Evolutionary conservation across 495 filamentous ascomycete species (phyloP).

Genomic region (Tetracladium setigerum): DNA sequence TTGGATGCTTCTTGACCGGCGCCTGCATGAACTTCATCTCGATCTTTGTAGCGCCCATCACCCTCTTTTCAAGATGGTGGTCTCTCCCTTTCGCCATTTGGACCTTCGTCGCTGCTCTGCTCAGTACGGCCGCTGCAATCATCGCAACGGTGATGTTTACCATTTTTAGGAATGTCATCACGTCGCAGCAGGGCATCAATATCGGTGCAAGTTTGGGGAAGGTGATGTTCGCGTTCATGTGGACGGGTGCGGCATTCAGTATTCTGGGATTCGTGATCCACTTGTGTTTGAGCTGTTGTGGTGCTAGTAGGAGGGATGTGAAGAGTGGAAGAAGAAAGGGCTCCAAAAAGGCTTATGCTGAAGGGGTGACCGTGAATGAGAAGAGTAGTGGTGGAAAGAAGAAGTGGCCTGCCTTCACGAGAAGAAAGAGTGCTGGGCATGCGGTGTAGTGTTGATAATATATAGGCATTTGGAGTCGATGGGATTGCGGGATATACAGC

Average conservation of each 20-base stretch:
- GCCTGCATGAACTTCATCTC: constrained; percentile 59
- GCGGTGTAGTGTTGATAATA: background rate
- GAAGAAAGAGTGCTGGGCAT: constrained; percentile 10
- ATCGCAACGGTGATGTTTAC: constrained; percentile 76
- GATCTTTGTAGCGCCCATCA: constrained; percentile 49
- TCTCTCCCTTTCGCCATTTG: constrained; percentile 30
- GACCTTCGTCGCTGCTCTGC: constrained; percentile 49
- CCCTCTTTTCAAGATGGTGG: constrained; percentile 47
- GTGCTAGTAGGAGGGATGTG: constrained; percentile 51
- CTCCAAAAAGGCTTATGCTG: constrained; percentile 28
- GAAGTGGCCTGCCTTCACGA: constrained; percentile 6
- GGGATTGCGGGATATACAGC: too few species aligned
- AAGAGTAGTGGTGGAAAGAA: constrained; percentile 2
- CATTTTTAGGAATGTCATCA: constrained; percentile 68
- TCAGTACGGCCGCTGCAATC: constrained; percentile 60
- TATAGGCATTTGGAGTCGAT: background rate
- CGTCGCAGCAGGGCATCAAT: constrained; percentile 56
- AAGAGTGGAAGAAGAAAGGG: constrained; percentile 41
- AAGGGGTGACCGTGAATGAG: constrained; percentile 11
- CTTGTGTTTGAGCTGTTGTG: constrained; percentile 66
- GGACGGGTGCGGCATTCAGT: constrained; percentile 63
- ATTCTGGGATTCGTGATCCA: constrained; percentile 65
- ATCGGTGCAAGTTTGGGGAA: constrained; percentile 62
- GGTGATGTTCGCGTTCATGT: constrained; percentile 85
- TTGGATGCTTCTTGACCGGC: constrained; percentile 72